A percentile compares a stretch with the other conserved stretches of the same genome.
These are phyloP conservation scores for Prunus dulcis DNA, from an alignment of 306 rosid genomes.

Conservation along the genomic window DNA sequence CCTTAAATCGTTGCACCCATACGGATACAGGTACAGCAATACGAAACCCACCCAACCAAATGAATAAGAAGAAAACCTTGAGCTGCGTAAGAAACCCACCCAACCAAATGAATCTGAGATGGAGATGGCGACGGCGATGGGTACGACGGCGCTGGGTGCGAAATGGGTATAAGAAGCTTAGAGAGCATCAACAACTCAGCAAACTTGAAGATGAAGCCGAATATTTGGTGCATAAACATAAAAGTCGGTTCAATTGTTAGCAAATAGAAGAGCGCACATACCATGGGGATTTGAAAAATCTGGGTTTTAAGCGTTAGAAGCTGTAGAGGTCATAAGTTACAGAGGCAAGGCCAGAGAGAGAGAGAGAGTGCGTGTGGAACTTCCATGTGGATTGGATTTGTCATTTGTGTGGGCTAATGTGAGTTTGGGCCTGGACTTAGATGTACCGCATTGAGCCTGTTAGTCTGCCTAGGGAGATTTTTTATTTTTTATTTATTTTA, in stretches of 20 bases:
- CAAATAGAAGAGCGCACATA: background rate
- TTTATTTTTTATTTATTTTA: background rate
- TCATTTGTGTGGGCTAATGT: background rate
- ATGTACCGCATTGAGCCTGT: background rate
- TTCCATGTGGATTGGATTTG: background rate
- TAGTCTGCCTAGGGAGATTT: background rate
- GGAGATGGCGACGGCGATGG: no score
- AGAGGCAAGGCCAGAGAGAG: background rate
- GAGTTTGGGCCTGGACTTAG: background rate
- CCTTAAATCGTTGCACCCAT: no score
- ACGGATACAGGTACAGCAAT: no score
- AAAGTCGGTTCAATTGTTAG: background rate
- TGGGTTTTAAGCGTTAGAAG: background rate
- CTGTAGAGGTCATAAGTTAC: background rate
- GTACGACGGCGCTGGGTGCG: no score
- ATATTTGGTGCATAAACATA: background rate
- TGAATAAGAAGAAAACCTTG: no score
- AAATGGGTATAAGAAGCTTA: background rate
- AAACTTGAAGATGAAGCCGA: background rate
- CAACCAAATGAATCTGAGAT: no score
- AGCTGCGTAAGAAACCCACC: no score
- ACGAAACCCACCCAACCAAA: no score
- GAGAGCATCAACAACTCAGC: background rate
- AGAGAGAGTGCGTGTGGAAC: background rate
- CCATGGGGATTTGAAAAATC: background rate